These are phyloP conservation scores for Debaryomyces nepalensis DNA, from an alignment of 1,139 yeast genomes.

Conservation along the genomic window DNA sequence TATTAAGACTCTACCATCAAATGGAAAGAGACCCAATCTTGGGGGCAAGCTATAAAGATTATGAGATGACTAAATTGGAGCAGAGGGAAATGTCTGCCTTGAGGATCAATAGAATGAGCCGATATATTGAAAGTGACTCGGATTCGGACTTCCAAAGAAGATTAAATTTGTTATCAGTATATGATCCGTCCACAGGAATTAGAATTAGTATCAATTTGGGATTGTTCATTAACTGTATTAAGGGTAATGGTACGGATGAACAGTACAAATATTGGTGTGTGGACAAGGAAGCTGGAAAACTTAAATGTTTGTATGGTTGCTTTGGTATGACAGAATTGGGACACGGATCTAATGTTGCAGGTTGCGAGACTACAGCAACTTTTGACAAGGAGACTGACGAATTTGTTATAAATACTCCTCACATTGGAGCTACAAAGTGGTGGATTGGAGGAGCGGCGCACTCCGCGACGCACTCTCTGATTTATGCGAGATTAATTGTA, in stretches of 20 bases:
- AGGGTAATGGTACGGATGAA: slow-evolving; percentile 68
- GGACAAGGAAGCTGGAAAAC: slow-evolving; percentile 39
- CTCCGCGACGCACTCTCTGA: slow-evolving; percentile 49
- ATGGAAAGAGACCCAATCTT: slow-evolving; percentile 52
- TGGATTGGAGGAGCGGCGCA: slow-evolving; percentile 59
- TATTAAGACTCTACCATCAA: slow-evolving; percentile 36
- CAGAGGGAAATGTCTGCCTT: slow-evolving; percentile 42
- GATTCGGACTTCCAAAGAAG: slow-evolving; percentile 41
- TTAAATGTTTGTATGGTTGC: slow-evolving; percentile 50
- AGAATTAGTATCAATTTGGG: slow-evolving; percentile 68
- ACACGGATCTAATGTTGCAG: slow-evolving; percentile 53
- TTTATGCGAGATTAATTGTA: slow-evolving; percentile 49
- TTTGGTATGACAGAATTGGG: slow-evolving; percentile 57
- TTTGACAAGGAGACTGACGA: slow-evolving; percentile 46
- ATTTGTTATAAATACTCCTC: slow-evolving; percentile 51
- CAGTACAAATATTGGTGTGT: slow-evolving; percentile 48
- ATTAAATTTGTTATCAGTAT: slow-evolving; percentile 60
- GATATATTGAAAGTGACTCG: slow-evolving; percentile 44
- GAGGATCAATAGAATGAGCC: slow-evolving; percentile 42
- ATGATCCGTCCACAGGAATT: slow-evolving; percentile 62
- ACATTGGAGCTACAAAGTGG: slow-evolving; percentile 56
- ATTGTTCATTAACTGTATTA: slow-evolving; percentile 67
- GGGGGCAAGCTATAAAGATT: slow-evolving; percentile 37
- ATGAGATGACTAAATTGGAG: slow-evolving; percentile 41
- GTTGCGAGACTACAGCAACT: slow-evolving; percentile 53